Evolutionary conservation across 139 green algal species (phyloP), one percentile per base, ranked within the genome.

Genomic region (Picochlorum costavermella): DNA sequence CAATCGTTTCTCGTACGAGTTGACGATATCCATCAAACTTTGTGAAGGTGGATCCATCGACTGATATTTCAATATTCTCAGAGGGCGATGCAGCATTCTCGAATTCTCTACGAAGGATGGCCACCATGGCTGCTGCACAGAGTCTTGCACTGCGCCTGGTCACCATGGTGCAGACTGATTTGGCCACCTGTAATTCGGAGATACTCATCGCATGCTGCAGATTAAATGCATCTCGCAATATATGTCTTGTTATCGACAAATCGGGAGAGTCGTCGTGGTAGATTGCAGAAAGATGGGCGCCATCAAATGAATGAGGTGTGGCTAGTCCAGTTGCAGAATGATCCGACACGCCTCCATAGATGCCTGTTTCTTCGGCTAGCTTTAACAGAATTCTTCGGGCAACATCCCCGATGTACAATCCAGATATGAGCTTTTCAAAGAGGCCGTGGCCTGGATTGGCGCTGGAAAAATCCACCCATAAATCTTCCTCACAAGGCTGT

Each of bases 381-480:
- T 68, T 70, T 2, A 90, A 65, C 64, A 96, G 65, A 17, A 92
- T 71, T 60, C 81, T 77, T 13, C 90, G 75, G 9, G 83, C 86
- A 9, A 90, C 69, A 58, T 96, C 90, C 0, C 90, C 90, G 45
- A 96, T 72, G 71, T 90, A 96, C 76, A 96, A 81, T 6, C 90
- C 90, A 6, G 66, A 76, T 28, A 95, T 85, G 64, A 95, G 66
- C 78, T 97, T 96, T 80, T 96, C 90, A 76, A 94, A 92, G 46
- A 83, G 36, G 70, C 86, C 82, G 57, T 61, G 25, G 51, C 71
- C 71, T 64, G 73, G 59, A 60, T 76, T 77, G 6, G 62, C 49
- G 60, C 75, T 86, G 53, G 68, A 75, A 43, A 62, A 80, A 56
- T 92, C 83, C 50, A 95, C 56, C 57, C 76, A 77, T 50, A 68